Percentiles rank a stretch among this genome's conserved stretches.
Evolutionary conservation across 2,329 filamentous ascomycete species (phyloP).

Genomic region (Gaeumannomyces sp.): DNA sequence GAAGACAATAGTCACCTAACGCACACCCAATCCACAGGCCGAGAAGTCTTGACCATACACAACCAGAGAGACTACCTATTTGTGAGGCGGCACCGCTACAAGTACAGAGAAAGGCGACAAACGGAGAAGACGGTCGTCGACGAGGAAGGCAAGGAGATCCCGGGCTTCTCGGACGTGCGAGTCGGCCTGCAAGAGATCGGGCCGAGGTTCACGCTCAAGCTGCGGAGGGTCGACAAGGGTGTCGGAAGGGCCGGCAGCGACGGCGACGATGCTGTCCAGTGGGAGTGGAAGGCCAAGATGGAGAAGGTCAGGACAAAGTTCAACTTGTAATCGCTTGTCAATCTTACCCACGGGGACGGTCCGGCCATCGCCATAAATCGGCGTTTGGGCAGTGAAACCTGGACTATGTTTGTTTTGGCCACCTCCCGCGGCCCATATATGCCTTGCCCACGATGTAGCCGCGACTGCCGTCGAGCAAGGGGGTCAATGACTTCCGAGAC

Average conservation of each 20-base stretch:
- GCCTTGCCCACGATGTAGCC: background rate
- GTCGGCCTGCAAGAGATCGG: constrained; percentile 88
- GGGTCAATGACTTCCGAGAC: background rate
- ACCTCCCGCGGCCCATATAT: too few relatives aligned
- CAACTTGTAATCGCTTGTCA: constrained; percentile 58
- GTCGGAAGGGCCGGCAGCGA: constrained; percentile 64
- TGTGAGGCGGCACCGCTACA: constrained; percentile 80
- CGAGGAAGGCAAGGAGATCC: constrained; percentile 74
- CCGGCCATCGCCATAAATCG: too few relatives aligned
- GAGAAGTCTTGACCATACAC: constrained; percentile 87
- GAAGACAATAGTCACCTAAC: background rate
- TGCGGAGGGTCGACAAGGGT: constrained; percentile 85
- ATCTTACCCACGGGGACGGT: background rate
- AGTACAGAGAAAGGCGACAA: constrained; percentile 81
- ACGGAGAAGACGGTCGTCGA: constrained; percentile 83
- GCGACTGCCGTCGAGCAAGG: too few relatives aligned
- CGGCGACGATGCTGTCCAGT: constrained; percentile 72
- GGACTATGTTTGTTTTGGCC: too few relatives aligned
- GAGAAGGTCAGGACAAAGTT: constrained; percentile 93
- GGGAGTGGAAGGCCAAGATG: constrained; percentile 95
- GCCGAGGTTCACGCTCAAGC: constrained; percentile 67
- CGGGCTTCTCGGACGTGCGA: constrained; percentile 78
- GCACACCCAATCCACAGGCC: constrained; percentile 46
- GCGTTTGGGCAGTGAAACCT: background rate
- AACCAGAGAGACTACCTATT: constrained; percentile 98